Conservation (phyloP, 2,329 filamentous ascomycete species). For the Aspergillus jensenii region DNA sequence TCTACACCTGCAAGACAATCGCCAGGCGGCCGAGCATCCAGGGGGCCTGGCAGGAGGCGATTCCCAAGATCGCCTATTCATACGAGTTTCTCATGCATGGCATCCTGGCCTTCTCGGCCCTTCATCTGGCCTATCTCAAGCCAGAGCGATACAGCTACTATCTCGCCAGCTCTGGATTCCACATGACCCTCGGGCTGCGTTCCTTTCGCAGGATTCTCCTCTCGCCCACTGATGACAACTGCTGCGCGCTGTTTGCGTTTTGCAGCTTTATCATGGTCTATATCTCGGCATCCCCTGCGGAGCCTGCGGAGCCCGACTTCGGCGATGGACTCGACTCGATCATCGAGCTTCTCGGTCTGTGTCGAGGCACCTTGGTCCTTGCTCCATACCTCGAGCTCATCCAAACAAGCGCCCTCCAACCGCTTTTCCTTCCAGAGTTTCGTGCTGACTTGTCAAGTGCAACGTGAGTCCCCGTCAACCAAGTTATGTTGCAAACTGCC, state of each 20-base stretch:
- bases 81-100: conserved; percentile 6
- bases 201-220: conserved; percentile 5
- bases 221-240: conserved; percentile 6
- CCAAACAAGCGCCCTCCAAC: not conserved
- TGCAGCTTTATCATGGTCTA: conserved; percentile 12
- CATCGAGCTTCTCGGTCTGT: conserved; percentile 5
- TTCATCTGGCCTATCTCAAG: conserved; percentile 12
- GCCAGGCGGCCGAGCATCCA: conserved; percentile 11
- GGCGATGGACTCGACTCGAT: conserved; percentile 1
- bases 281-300: conserved; percentile 5
- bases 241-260: conserved; percentile 9
- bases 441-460: not conserved
- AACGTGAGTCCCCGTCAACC: not conserved
- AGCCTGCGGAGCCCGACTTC: not conserved
- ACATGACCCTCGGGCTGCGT: conserved; percentile 18
- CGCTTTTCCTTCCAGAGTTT: not conserved
- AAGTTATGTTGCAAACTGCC: not conserved
- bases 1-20: conserved; percentile 28
- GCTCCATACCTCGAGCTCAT: not conserved
- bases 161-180: conserved; percentile 14
- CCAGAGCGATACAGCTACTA: conserved; percentile 19
- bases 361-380: conserved; percentile 9
- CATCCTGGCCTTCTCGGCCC: conserved; percentile 1
- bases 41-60: not conserved
- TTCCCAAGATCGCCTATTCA: not conserved